phyloP scores from a whole-genome alignment of 441 rosid species.

The Viola pubescens region DNA sequence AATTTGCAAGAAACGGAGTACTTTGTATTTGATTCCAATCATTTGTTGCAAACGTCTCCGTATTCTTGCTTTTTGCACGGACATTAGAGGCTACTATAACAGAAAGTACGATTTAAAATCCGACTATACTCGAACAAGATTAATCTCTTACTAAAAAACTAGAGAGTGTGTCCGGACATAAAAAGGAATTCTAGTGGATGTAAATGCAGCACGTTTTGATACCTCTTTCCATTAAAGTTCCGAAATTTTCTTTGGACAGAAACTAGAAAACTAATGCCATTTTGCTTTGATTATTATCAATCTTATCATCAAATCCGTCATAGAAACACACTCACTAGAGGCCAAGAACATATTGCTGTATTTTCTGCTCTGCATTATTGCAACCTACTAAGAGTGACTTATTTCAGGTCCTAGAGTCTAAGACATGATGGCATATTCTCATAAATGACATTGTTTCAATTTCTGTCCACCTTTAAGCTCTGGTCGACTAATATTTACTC shows the following conservation, averaged over 20 bases:
- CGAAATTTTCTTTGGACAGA: background rate
- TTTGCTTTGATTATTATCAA: background rate
- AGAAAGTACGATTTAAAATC: background rate
- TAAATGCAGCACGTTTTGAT: constrained; percentile 20
- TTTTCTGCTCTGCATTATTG: background rate
- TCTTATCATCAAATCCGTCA: background rate
- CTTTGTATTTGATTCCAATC: constrained; percentile 25
- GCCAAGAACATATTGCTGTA: background rate
- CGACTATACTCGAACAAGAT: too few species aligned
- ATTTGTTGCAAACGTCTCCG: constrained; percentile 13
- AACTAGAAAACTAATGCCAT: background rate
- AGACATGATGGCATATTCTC: background rate
- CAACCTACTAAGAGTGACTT: background rate
- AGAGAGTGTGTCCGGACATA: too few species aligned
- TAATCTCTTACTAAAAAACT: too few species aligned
- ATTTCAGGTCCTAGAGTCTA: background rate
- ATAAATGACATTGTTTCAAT: background rate
- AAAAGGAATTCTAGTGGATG: constrained; percentile 13
- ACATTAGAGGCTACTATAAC: background rate
- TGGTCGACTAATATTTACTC: too few species aligned
- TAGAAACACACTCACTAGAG: background rate
- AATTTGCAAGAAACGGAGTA: background rate
- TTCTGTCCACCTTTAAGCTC: too few species aligned
- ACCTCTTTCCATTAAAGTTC: background rate
- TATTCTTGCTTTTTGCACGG: background rate